Base-by-base conservation (phyloP, 352 stramenopile species). In the Pilasporangium apinafurcum region DNA sequence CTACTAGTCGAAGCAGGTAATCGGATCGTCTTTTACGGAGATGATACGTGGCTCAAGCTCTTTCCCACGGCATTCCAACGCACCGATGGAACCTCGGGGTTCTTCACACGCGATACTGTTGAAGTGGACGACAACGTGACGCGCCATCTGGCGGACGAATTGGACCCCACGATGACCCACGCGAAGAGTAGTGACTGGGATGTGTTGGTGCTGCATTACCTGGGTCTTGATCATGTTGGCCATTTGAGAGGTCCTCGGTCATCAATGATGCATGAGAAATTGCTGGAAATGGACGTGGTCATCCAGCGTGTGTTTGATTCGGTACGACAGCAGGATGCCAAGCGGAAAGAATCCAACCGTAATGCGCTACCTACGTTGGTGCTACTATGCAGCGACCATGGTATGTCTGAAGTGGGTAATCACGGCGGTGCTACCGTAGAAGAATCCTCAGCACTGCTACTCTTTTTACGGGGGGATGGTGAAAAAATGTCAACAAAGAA, bases 1-100 rank as follows among this genome's bases (percentile, higher is more conserved):
- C 33, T 80, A 22, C 51, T 95, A 24, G 45, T 35, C 16, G 51
- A 59, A 4, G 64, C 56, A 24, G 75, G 67, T 4, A 66, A 68
- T 22, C 62, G 68, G 3, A 63, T 92, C 30, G 84, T 95, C 31
- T 88, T 95, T 48, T 95, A 95, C 50, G 84, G 84, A 10, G 84
- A 95, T 53, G 84, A 95, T 51, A 95, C 84, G 53, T 95, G 84
- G 84, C 77, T 95, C 21, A 86, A 87, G 51, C 53, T 95, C 9
- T 95, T 95, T 30, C 84, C 84, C 2, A 31, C 66, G 14, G 48
- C 61, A 2, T 95, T 95, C 37, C 49, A 55, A 48, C 80, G 84
- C 4, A 51, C 69, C 0, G 84, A 95, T 37, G 78, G 68, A 4
- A 95, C 84, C 3, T 94, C 83, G 0, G 83, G 84, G 0, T 95